Evolutionary conservation across 139 green algal species (phyloP).

Genomic region (Chlorella vulgaris): DNA sequence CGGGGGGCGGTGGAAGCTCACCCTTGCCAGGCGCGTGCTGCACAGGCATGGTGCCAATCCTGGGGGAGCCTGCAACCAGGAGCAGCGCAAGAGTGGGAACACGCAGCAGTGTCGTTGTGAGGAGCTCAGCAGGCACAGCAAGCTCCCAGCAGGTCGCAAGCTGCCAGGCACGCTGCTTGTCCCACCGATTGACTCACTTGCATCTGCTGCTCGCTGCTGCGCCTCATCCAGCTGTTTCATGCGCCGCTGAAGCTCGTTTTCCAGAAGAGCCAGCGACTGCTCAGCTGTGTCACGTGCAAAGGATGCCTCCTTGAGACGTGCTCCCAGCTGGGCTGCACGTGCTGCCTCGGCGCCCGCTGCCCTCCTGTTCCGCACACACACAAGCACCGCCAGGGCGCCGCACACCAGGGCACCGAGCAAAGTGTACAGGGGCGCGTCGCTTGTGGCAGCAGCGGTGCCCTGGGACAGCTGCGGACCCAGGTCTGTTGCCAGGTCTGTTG

Average conservation of each 20-base stretch:
- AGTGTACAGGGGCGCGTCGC: neutral
- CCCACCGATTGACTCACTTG: neutral
- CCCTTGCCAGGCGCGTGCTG: conserved; percentile 1
- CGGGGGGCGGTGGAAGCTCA: conserved; percentile 36
- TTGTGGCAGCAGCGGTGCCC: neutral
- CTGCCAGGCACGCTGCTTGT: neutral
- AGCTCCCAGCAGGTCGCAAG: too few species aligned
- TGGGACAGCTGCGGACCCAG: neutral
- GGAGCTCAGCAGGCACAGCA: too few species aligned
- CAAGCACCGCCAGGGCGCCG: neutral
- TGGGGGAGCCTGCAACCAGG: neutral
- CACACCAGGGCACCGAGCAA: neutral
- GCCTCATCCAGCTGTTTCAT: conserved; percentile 30
- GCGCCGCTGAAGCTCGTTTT: conserved; percentile 36
- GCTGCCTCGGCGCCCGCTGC: neutral
- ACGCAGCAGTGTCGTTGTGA: neutral
- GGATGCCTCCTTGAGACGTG: conserved; percentile 24
- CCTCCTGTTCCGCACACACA: neutral
- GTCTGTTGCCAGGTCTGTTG: neutral
- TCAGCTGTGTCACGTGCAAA: conserved; percentile 37
- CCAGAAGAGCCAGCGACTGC: conserved; percentile 26
- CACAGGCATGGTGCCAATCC: neutral
- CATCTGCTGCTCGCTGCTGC: neutral
- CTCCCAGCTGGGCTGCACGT: neutral
- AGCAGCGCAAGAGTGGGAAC: neutral